Evolutionary conservation across 73 alveolate genomes (phyloP).

Genomic region (Urostyla sp.): DNA sequence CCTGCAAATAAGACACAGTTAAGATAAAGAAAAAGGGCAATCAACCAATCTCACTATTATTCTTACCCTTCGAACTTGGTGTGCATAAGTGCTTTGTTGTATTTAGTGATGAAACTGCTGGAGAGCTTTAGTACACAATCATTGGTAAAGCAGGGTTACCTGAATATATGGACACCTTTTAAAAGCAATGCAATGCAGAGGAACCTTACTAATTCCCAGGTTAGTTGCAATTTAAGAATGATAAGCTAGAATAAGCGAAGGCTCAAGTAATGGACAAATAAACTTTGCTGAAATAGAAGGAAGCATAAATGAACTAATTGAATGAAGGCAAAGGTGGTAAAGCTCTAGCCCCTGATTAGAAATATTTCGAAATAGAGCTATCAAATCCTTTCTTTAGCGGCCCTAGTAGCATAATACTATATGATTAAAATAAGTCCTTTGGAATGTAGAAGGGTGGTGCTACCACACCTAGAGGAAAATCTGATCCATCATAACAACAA

Average conservation of each 20-base stretch:
- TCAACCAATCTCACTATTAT: slow-evolving; percentile 84
- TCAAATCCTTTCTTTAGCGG: slow-evolving; percentile 71
- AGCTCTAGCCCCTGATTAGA: slow-evolving; percentile 38
- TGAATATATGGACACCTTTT: slow-evolving; percentile 85
- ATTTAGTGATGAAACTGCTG: slow-evolving; percentile 94
- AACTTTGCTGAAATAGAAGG: slow-evolving; percentile 43
- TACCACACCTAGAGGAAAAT: slow-evolving; percentile 45
- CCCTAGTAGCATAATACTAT: slow-evolving; percentile 55
- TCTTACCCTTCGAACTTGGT: slow-evolving; percentile 95
- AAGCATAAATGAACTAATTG: slow-evolving; percentile 13
- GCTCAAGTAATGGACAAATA: slow-evolving; percentile 73
- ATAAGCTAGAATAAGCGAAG: slow-evolving; percentile 73
- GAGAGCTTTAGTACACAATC: slow-evolving; percentile 96
- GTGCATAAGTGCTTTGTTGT: slow-evolving; percentile 93
- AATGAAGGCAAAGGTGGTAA: slow-evolving; percentile 21
- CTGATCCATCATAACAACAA: neutral
- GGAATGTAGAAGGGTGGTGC: slow-evolving; percentile 26
- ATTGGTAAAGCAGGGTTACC: slow-evolving; percentile 97
- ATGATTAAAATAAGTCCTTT: slow-evolving; percentile 31
- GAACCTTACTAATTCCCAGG: slow-evolving; percentile 74
- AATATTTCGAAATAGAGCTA: slow-evolving; percentile 68
- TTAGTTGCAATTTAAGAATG: slow-evolving; percentile 65
- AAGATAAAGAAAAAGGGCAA: slow-evolving; percentile 80
- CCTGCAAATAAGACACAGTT: slow-evolving; percentile 74
- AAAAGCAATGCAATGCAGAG: slow-evolving; percentile 85